phyloP scores from a whole-genome alignment of 2,329 filamentous ascomycete genomes.

The Colletotrichum tanaceti region DNA sequence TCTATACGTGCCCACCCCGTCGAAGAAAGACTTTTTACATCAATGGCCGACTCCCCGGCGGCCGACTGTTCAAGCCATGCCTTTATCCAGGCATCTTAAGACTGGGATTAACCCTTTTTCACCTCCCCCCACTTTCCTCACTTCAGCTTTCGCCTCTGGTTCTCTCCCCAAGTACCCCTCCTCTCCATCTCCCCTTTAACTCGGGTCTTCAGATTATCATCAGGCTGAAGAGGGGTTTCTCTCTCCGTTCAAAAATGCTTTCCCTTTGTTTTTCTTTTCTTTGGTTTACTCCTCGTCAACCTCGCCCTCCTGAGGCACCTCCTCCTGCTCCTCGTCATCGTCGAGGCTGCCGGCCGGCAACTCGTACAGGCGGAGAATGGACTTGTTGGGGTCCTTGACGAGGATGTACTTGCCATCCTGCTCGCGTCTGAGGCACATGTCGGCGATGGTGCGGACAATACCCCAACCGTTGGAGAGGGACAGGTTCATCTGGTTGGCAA shows the following conservation, averaged over 20 bases:
- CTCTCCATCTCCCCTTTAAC: neutral
- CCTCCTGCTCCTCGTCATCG: conserved; percentile 82
- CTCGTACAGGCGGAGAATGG: conserved; percentile 91
- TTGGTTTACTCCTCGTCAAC: conserved; percentile 47
- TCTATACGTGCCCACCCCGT: conserved; percentile 38
- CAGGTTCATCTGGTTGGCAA: conserved; percentile 97
- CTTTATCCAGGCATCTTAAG: conserved; percentile 26
- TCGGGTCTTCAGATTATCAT: conserved; percentile 2
- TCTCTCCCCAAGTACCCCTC: neutral
- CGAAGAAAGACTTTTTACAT: conserved; percentile 41
- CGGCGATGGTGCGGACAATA: conserved; percentile 96
- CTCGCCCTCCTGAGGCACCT: conserved; percentile 61
- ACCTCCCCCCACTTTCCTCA: neutral
- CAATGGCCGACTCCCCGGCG: conserved; percentile 33
- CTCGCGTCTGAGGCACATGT: conserved; percentile 85
- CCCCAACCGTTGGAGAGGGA: conserved; percentile 98
- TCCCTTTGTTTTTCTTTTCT: conserved; percentile 31
- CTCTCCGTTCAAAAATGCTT: conserved; percentile 1
- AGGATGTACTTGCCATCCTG: conserved; percentile 82
- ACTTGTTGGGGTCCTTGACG: conserved; percentile 95
- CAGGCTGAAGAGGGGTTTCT: neutral
- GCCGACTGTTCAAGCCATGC: conserved; percentile 34
- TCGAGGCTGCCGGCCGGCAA: conserved; percentile 90
- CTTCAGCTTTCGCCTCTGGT: conserved; percentile 1
- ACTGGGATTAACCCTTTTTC: conserved; percentile 24